Percentiles rank a stretch among this genome's conserved stretches.
Conservation (phyloP, 2,329 filamentous ascomycete genomes). For the Aspergillus novofumigatus region DNA sequence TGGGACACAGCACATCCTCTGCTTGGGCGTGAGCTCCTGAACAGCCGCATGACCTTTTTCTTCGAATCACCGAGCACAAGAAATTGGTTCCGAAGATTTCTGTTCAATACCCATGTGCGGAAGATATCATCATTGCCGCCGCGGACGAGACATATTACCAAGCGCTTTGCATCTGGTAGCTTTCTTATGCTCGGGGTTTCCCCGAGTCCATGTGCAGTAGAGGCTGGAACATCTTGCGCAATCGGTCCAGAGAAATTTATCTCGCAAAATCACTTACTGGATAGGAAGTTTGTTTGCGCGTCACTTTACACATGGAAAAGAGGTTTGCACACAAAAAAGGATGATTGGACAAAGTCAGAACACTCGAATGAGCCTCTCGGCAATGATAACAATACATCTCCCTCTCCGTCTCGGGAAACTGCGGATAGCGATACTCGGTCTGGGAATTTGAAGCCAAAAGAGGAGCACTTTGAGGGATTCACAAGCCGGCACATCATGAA, state of each 20-base stretch:
- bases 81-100: constrained; percentile 10
- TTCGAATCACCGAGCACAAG: constrained; percentile 11
- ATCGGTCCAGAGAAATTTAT: constrained; percentile 28
- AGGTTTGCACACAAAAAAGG: constrained; percentile 28
- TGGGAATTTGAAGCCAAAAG: constrained; percentile 22
- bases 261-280: constrained; percentile 19
- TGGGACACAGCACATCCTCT: constrained; percentile 36
- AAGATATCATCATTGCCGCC: constrained; percentile 19
- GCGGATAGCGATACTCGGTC: constrained; percentile 5
- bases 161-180: constrained; percentile 53
- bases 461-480: constrained; percentile 13
- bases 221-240: constrained; percentile 30
- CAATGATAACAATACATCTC: constrained; percentile 12
- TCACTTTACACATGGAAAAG: constrained; percentile 25
- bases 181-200: constrained; percentile 49
- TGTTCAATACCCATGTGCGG: constrained; percentile 13
- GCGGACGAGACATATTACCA: constrained; percentile 40
- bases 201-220: constrained; percentile 30
- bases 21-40: constrained; percentile 24
- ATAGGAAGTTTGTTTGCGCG: constrained; percentile 14
- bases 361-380: constrained; percentile 12
- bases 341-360: constrained; percentile 13
- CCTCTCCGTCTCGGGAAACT: constrained; percentile 2
- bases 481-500: constrained; percentile 49
- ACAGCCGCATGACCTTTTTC: constrained; percentile 20